Conservation (phyloP, 1,284 basidiomycete species). For the Ustilago lituana region DNA sequence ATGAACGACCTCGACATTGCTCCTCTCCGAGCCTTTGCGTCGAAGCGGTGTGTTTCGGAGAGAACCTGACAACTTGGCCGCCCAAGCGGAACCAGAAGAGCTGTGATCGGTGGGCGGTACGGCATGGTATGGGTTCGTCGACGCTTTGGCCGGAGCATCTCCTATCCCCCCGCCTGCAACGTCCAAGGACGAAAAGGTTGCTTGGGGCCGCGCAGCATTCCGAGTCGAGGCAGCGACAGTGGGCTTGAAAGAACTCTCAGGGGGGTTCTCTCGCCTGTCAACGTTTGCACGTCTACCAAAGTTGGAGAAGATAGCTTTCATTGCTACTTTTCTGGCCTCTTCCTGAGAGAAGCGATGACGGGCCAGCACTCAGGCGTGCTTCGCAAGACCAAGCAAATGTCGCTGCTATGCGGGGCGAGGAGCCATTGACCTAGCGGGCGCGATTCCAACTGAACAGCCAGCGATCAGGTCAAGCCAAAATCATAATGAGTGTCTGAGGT, state of each 20-base stretch:
- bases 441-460: too few relatives aligned
- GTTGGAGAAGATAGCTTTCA: conserved; percentile 36
- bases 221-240: neutral
- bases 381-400: neutral
- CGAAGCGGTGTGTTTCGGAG: neutral
- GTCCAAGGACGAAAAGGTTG: conserved; percentile 12
- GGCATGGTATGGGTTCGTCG: neutral
- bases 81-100: conserved; percentile 1
- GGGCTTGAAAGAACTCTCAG: conserved; percentile 1
- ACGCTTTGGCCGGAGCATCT: conserved; percentile 9
- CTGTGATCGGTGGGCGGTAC: neutral
- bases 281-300: conserved; percentile 28
- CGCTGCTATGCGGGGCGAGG: neutral
- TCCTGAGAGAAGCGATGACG: neutral
- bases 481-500: too few relatives aligned
- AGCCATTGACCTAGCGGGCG: neutral
- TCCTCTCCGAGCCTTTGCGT: neutral
- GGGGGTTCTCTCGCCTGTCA: conserved; percentile 1
- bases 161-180: conserved; percentile 16
- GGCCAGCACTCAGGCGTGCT: too few relatives aligned
- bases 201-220: neutral
- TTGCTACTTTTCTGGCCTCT: neutral
- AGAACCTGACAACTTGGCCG: conserved; percentile 11
- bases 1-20: neutral
- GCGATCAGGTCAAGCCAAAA: too few relatives aligned